phyloP scores from a whole-genome alignment of 257 asterid genomes.

The Anisodus acutangulus region DNA sequence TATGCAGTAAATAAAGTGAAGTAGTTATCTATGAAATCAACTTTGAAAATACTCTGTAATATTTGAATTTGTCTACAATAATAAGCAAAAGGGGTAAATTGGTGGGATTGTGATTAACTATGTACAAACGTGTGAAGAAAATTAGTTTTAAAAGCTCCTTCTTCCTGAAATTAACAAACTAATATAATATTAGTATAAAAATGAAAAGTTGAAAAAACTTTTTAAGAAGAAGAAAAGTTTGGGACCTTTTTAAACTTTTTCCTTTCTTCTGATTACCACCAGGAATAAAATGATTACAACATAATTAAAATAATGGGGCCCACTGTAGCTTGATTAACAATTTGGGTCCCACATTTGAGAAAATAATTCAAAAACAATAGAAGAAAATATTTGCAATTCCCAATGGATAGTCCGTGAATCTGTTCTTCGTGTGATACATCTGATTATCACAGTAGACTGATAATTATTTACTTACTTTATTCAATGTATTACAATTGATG shows the following conservation, averaged over 20 bases:
- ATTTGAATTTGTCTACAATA: too few relatives aligned
- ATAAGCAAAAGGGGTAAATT: conserved; percentile 44
- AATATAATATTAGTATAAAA: neutral
- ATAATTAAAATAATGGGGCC: conserved; percentile 52
- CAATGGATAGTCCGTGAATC: conserved; percentile 43
- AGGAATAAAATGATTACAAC: conserved; percentile 65
- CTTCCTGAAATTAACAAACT: neutral
- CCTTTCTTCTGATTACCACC: conserved; percentile 34
- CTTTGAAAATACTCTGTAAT: too few relatives aligned
- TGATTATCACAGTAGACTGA: neutral
- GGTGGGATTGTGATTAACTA: conserved; percentile 37
- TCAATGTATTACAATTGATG: neutral
- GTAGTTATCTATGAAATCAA: too few relatives aligned
- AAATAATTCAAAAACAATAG: neutral
- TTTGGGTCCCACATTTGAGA: neutral
- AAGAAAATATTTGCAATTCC: conserved; percentile 33
- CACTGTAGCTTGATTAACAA: neutral
- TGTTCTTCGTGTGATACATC: neutral
- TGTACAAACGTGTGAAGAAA: conserved; percentile 45
- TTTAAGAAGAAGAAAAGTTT: conserved; percentile 46
- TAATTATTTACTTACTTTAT: too few relatives aligned
- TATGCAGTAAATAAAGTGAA: too few relatives aligned
- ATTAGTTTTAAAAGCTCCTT: neutral
- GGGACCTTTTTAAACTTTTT: conserved; percentile 57
- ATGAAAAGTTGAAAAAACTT: neutral